Evolutionary conservation across 495 filamentous ascomycete species (phyloP).

Genomic region (Daldinia loculata): DNA sequence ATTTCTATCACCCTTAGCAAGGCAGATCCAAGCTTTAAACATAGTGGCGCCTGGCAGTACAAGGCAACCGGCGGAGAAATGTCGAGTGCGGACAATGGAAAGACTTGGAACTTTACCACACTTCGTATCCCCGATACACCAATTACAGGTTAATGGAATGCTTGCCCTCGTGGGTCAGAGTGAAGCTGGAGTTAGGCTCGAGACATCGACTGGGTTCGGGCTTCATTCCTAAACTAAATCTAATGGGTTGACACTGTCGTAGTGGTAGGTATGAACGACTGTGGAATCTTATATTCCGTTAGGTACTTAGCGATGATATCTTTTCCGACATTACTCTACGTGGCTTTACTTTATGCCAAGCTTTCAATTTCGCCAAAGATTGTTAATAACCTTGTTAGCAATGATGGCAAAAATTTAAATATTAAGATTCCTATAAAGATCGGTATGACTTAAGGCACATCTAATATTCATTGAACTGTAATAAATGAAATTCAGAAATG

Average conservation of each 20-base stretch:
- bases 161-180: background rate
- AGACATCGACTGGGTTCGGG: background rate
- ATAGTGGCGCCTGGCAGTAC: background rate
- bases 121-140: background rate
- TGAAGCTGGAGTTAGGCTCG: background rate
- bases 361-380: background rate
- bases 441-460: background rate
- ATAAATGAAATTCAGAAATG: no score
- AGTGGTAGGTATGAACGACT: background rate
- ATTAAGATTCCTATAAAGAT: background rate
- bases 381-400: background rate
- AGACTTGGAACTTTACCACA: background rate
- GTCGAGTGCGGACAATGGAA: background rate
- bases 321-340: background rate
- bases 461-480: no score
- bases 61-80: background rate
- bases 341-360: background rate
- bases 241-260: background rate
- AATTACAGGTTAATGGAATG: background rate
- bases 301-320: background rate
- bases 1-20: background rate
- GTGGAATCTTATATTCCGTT: background rate
- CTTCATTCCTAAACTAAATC: background rate
- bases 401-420: background rate
- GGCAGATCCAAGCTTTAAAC: background rate